Conservation (phyloP, 805 yeast genomes). For the Starmerella geochares region DNA sequence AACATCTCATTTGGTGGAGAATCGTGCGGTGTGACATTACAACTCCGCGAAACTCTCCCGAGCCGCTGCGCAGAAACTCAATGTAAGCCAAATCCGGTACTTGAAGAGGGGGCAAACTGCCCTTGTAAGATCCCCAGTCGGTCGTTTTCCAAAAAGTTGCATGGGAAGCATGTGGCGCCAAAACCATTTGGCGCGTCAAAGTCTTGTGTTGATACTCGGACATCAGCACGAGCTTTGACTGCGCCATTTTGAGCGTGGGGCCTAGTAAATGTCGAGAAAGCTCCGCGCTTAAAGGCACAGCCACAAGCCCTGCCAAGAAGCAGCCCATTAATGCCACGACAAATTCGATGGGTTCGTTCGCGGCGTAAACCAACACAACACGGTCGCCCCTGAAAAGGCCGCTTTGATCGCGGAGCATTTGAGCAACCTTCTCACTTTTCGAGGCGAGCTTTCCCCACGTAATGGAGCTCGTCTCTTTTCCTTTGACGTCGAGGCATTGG, state of each 20-base stretch:
- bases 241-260: constrained; percentile 43
- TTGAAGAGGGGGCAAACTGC: constrained; percentile 53
- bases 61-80: constrained; percentile 80
- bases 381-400: constrained; percentile 72
- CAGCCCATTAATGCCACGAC: constrained; percentile 82
- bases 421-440: constrained; percentile 79
- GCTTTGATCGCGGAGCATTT: constrained; percentile 61
- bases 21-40: constrained; percentile 84
- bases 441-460: constrained; percentile 84
- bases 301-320: constrained; percentile 84
- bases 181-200: constrained; percentile 43
- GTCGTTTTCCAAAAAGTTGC: constrained; percentile 62
- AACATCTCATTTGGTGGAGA: constrained; percentile 73
- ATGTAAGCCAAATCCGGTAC: constrained; percentile 84
- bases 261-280: constrained; percentile 35
- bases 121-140: constrained; percentile 67
- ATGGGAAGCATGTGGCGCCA: constrained; percentile 29
- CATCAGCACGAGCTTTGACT: constrained; percentile 64
- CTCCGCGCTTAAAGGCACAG: constrained; percentile 81
- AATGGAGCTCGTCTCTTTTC: constrained; percentile 65
- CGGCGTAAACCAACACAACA: constrained; percentile 73
- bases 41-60: constrained; percentile 87
- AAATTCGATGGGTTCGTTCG: constrained; percentile 74
- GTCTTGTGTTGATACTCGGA: constrained; percentile 71
- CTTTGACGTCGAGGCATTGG: constrained; percentile 59